Conservation (phyloP, 345 rosid species). For the Boechera stricta region DNA sequence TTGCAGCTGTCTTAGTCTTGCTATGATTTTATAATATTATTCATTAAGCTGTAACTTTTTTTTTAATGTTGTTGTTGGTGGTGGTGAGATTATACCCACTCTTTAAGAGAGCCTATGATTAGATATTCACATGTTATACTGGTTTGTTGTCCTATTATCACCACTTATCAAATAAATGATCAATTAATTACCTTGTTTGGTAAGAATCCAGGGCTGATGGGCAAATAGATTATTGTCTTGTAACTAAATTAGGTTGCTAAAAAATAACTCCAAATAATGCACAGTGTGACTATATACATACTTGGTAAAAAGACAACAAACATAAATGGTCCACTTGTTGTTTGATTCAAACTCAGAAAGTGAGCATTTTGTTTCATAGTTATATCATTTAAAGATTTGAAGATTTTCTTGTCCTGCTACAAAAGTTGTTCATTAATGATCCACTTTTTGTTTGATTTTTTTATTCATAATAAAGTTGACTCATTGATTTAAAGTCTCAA, state of each 20-base stretch:
- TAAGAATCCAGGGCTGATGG: slow-evolving; percentile 35
- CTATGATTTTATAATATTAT: slow-evolving; percentile 8
- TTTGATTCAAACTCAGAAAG: slow-evolving; percentile 35
- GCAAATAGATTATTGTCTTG: slow-evolving; percentile 32
- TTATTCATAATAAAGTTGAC: slow-evolving; percentile 8
- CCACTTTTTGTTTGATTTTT: slow-evolving; percentile 29
- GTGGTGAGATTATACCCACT: slow-evolving; percentile 24
- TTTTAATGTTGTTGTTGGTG: background rate
- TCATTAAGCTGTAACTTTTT: slow-evolving; percentile 5
- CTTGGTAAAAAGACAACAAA: slow-evolving; percentile 34
- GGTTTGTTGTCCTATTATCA: slow-evolving; percentile 22
- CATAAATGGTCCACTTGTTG: slow-evolving; percentile 32
- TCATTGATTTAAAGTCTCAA: slow-evolving; percentile 28
- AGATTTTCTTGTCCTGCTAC: slow-evolving; percentile 37
- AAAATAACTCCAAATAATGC: slow-evolving; percentile 28
- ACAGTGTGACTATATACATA: slow-evolving; percentile 19
- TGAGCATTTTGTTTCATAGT: slow-evolving; percentile 30
- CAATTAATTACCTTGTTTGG: slow-evolving; percentile 28
- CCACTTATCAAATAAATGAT: slow-evolving; percentile 25
- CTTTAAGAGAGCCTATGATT: slow-evolving; percentile 10
- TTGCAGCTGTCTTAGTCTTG: slow-evolving; percentile 14
- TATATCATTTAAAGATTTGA: slow-evolving; percentile 20
- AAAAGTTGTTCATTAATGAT: slow-evolving; percentile 7
- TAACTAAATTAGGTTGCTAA: slow-evolving; percentile 34
- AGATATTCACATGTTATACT: background rate